These are phyloP conservation scores for Podospora australis DNA, from an alignment of 495 filamentous ascomycete genomes.

Conservation along the genomic window DNA sequence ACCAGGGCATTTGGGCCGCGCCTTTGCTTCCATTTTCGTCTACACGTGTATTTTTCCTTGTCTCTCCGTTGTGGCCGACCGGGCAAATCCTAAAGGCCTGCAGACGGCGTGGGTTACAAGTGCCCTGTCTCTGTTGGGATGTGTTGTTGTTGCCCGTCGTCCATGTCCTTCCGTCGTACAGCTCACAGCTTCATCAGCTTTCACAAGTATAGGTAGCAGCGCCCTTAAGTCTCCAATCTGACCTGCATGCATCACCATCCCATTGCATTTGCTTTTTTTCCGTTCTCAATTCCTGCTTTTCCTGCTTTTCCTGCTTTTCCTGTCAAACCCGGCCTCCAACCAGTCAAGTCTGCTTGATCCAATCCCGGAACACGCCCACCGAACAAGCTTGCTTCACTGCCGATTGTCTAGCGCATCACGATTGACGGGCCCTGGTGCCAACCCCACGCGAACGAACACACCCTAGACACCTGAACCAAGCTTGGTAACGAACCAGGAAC, in stretches of 20 bases:
- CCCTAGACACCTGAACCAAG: too few relatives aligned
- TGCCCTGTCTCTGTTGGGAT: constrained; percentile 2
- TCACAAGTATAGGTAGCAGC: too few relatives aligned
- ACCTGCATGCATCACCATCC: background rate
- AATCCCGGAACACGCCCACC: background rate
- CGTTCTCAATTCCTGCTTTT: background rate
- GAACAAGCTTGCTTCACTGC: background rate
- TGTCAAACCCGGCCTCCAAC: too few relatives aligned
- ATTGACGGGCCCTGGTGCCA: too few relatives aligned
- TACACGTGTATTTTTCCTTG: background rate
- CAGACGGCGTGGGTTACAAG: constrained; percentile 9
- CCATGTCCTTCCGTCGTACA: background rate
- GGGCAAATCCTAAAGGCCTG: background rate
- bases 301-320: background rate
- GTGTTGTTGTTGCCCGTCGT: background rate
- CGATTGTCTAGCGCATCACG: background rate
- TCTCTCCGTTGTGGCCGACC: background rate
- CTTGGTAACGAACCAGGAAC: background rate
- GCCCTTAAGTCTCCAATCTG: background rate
- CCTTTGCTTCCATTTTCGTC: constrained; percentile 7
- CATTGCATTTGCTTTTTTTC: background rate
- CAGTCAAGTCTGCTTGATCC: background rate
- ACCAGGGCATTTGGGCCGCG: background rate
- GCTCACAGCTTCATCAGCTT: background rate
- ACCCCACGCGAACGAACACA: background rate